Evolutionary conservation across 352 stramenopile species (phyloP), one percentile per base, ranked within the genome.

Genomic region (Globisporangium okanoganense): DNA sequence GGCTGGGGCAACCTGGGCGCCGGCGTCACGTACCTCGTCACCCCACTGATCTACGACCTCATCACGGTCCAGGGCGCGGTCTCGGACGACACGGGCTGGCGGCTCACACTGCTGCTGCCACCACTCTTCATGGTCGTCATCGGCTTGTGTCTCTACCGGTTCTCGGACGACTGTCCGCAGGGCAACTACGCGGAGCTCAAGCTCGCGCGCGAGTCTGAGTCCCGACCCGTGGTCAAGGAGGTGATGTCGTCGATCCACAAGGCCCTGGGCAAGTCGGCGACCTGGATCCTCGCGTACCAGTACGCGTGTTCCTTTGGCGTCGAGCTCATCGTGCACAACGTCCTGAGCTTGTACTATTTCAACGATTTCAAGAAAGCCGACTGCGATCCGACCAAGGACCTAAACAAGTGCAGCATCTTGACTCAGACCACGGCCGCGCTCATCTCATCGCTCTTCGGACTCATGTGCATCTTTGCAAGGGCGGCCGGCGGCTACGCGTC

Each of bases 1-100:
- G 94, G 96, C 27, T 98, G 94, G 93, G 94, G 94, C 24, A 98
- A 98, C 71, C 76, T 98, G 35, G 94, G 96, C 61, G 94, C 92
- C 43, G 95, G 88, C 31, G 77, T 89, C 1, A 85, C 91, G 13
- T 85, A 95, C 52, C 52, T 97, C n/a, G 67, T 97, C 53, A 96
- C 94, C 36, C 90, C 90, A 10, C 67, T 83, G 45, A 65, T 98
- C 20, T 97, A 97, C 67, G 85, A 94, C 44, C 66, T 96, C 1
- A 82, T 98, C 62, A 96, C 94, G 27, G 70, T 66, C 1, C 52
- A 61, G 27, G 66, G 61, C 18, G 62, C 58, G 43, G 51, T 85
- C 25, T 85, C 75, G 8, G 75, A 87, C 48, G 76, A 97, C 53
- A 80, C 82, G 45, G 89, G 92, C 13, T 98, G 95, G 95, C 82